A percentile compares a stretch with the other conserved stretches of the same genome.
Evolutionary conservation across 495 filamentous ascomycete species (phyloP).

Genomic region (Xylaria scruposa): DNA sequence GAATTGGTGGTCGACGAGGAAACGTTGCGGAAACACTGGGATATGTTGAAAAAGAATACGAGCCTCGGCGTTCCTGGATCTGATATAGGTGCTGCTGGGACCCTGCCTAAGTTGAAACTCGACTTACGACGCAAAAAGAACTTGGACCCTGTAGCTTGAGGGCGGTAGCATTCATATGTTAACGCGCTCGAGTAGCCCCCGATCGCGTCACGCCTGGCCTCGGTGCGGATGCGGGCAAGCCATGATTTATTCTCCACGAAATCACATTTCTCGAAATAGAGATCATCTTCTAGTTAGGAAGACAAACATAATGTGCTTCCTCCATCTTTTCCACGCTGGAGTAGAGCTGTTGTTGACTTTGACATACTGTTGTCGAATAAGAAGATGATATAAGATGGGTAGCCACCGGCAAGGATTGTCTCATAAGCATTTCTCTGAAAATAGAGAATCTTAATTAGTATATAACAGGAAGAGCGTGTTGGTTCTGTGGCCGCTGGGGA

Average conservation of each 20-base stretch:
- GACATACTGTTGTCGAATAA: neutral
- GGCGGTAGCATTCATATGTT: neutral
- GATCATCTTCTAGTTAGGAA: neutral
- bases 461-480: neutral
- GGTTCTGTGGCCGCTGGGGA: neutral
- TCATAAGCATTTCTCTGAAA: neutral
- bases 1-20: conserved; percentile 75
- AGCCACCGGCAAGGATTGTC: neutral
- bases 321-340: neutral
- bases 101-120: neutral
- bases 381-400: neutral
- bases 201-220: neutral
- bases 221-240: neutral
- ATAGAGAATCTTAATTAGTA: neutral
- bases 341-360: neutral
- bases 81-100: conserved; percentile 28
- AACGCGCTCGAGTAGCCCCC: neutral
- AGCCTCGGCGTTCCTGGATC: conserved; percentile 28
- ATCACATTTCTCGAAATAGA: neutral
- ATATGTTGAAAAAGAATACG: conserved; percentile 45
- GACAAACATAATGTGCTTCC: too few species aligned
- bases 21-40: conserved; percentile 63
- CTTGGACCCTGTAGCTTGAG: conserved; percentile 1
- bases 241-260: neutral
- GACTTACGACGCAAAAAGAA: conserved; percentile 14